Conservation (phyloP, 2,329 filamentous ascomycete species). For the Fusarium dimerum region DNA sequence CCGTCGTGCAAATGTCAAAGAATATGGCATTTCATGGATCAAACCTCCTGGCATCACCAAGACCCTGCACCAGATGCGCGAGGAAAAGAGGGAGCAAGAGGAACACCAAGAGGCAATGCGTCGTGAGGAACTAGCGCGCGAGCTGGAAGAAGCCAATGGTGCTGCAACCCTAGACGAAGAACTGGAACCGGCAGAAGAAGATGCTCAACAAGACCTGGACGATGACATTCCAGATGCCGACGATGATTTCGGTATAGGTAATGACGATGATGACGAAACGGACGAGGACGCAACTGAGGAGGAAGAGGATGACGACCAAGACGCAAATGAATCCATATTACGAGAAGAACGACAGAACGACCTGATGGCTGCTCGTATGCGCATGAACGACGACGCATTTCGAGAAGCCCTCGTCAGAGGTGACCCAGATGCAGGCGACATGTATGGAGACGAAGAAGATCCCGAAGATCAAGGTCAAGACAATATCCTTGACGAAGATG, state of each 20-base stretch:
- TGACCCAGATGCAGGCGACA: constrained; percentile 47
- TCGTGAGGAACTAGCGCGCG: constrained; percentile 69
- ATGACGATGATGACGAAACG: constrained; percentile 45
- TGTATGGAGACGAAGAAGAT: constrained; percentile 56
- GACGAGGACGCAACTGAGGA: constrained; percentile 45
- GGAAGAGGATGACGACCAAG: constrained; percentile 41
- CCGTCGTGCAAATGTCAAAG: constrained; percentile 78
- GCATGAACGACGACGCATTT: constrained; percentile 62
- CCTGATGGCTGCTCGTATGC: constrained; percentile 52
- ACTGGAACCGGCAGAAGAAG: constrained; percentile 46
- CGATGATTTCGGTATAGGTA: constrained; percentile 52
- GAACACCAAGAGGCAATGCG: constrained; percentile 78
- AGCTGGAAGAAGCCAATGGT: constrained; percentile 69
- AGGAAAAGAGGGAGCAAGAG: constrained; percentile 85
- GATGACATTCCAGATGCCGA: constrained; percentile 73
- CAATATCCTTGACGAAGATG: constrained; percentile 66
- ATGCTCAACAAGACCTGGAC: constrained; percentile 65
- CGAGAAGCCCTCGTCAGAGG: constrained; percentile 58
- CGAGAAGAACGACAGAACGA: constrained; percentile 49
- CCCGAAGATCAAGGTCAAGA: constrained; percentile 56
- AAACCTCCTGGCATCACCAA: constrained; percentile 85
- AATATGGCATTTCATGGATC: constrained; percentile 89
- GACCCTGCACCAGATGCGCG: constrained; percentile 84
- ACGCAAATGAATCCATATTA: constrained; percentile 41
- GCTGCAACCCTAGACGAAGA: constrained; percentile 42